Conservation (phyloP, 2,329 filamentous ascomycete genomes). For the Aspergillus tubingensis region DNA sequence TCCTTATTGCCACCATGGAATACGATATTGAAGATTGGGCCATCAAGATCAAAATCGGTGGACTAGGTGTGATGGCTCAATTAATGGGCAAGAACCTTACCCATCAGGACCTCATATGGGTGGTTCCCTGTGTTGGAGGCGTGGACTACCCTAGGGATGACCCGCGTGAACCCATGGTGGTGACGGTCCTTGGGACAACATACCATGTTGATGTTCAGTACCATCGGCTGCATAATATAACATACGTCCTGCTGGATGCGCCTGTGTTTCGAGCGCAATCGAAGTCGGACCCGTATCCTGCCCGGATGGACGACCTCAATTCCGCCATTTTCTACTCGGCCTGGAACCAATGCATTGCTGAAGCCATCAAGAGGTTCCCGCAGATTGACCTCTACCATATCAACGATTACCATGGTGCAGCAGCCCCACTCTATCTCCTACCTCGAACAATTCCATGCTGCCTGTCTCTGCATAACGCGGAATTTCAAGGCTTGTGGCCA, state of each 20-base stretch:
- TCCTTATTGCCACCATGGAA: conserved; percentile 69
- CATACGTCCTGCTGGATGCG: conserved; percentile 66
- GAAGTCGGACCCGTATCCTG: conserved; percentile 63
- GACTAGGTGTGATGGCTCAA: conserved; percentile 68
- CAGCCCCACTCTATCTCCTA: conserved; percentile 64
- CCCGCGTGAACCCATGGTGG: conserved; percentile 60
- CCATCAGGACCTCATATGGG: conserved; percentile 66
- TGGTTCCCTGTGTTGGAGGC: conserved; percentile 62
- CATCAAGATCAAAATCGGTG: conserved; percentile 71
- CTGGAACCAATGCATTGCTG: conserved; percentile 69
- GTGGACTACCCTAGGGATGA: conserved; percentile 64
- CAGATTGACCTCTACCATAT: conserved; percentile 63
- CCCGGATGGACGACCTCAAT: conserved; percentile 68
- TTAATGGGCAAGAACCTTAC: conserved; percentile 66
- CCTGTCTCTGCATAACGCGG: conserved; percentile 67
- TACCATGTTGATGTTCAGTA: conserved; percentile 66
- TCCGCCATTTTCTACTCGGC: conserved; percentile 68
- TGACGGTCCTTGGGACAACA: conserved; percentile 60
- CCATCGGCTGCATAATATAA: conserved; percentile 64
- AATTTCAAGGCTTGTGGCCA: conserved; percentile 69
- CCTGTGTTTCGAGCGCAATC: conserved; percentile 66
- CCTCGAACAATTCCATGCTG: conserved; percentile 62
- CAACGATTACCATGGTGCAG: conserved; percentile 64
- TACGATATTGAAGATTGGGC: conserved; percentile 70
- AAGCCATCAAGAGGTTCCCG: conserved; percentile 63